Conservation (phyloP, 2,329 filamentous ascomycete species). For the Delphinella strobiligena region DNA sequence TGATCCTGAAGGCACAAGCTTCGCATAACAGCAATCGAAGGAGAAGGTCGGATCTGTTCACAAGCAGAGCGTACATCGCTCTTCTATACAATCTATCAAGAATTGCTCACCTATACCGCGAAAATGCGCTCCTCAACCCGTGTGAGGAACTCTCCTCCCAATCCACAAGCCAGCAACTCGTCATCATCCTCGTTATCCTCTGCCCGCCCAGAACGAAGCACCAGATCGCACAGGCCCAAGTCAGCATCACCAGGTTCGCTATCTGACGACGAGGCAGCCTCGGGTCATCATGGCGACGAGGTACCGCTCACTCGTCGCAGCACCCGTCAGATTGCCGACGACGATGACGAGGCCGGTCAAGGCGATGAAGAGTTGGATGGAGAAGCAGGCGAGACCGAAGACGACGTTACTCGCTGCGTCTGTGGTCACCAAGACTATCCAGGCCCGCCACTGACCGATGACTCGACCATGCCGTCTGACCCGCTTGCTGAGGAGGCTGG, state of each 20-base stretch:
- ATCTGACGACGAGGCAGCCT: conserved; percentile 51
- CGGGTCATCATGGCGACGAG: conserved; percentile 43
- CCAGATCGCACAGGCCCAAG: conserved; percentile 59
- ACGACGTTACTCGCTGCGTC: conserved; percentile 90
- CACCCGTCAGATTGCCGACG: conserved; percentile 63
- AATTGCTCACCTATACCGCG: too few species aligned
- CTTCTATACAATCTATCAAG: too few species aligned
- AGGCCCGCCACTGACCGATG: conserved; percentile 53
- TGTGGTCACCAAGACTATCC: conserved; percentile 94
- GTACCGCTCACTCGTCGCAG: conserved; percentile 62
- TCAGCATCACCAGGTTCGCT: conserved; percentile 62
- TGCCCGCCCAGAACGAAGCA: conserved; percentile 59
- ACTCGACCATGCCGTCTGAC: conserved; percentile 29
- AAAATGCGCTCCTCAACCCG: not conserved
- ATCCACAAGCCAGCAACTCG: conserved; percentile 39
- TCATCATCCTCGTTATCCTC: conserved; percentile 62
- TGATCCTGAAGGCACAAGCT: too few species aligned
- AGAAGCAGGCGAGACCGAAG: conserved; percentile 59
- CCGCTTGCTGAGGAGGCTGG: conserved; percentile 71
- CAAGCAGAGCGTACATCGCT: too few species aligned
- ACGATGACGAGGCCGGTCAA: conserved; percentile 32
- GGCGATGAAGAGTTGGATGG: conserved; percentile 30
- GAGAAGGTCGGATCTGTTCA: too few species aligned
- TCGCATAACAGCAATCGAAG: too few species aligned
- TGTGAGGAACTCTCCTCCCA: conserved; percentile 1